A percentile compares a stretch with the other conserved stretches of the same genome.
Conservation (phyloP, 1,284 basidiomycete species). For the Phlebopus sp. region DNA sequence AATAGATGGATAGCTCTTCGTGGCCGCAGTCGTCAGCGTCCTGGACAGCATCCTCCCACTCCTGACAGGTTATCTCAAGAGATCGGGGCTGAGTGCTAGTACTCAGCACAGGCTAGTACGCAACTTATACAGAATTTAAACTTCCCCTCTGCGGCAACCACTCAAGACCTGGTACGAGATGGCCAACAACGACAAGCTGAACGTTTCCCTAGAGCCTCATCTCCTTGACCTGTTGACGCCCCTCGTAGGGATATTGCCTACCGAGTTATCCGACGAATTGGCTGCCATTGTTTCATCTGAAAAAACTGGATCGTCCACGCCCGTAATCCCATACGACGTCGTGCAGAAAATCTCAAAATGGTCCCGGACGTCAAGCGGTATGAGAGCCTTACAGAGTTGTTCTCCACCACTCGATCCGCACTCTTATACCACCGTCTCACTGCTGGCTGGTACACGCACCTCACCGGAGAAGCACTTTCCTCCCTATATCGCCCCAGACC, state of each 20-base stretch:
- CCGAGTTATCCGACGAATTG: constrained; percentile 42
- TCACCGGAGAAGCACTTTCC: constrained; percentile 71
- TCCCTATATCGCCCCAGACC: constrained; percentile 39
- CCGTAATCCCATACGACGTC: constrained; percentile 58
- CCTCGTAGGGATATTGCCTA: constrained; percentile 45
- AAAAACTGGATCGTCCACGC: constrained; percentile 23
- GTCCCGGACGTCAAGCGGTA: constrained; percentile 54
- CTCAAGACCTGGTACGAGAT: not conserved
- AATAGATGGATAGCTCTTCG: constrained; percentile 12
- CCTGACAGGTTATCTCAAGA: too few species aligned
- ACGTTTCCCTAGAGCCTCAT: constrained; percentile 67
- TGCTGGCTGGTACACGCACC: constrained; percentile 71
- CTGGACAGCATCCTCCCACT: constrained; percentile 29
- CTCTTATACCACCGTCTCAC: constrained; percentile 65
- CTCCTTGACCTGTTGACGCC: constrained; percentile 48
- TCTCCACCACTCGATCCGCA: constrained; percentile 47
- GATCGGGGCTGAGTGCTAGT: too few species aligned
- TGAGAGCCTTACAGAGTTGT: constrained; percentile 40
- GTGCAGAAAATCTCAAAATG: constrained; percentile 64
- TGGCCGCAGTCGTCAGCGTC: constrained; percentile 17
- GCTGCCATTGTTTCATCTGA: constrained; percentile 29
- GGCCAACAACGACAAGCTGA: constrained; percentile 35
- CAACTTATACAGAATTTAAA: too few species aligned
- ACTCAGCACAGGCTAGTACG: too few species aligned
- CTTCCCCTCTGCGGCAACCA: too few species aligned